These are phyloP conservation scores for Globisporangium rhizosaccharum DNA, from an alignment of 352 stramenopile genomes.

Conservation along the genomic window DNA sequence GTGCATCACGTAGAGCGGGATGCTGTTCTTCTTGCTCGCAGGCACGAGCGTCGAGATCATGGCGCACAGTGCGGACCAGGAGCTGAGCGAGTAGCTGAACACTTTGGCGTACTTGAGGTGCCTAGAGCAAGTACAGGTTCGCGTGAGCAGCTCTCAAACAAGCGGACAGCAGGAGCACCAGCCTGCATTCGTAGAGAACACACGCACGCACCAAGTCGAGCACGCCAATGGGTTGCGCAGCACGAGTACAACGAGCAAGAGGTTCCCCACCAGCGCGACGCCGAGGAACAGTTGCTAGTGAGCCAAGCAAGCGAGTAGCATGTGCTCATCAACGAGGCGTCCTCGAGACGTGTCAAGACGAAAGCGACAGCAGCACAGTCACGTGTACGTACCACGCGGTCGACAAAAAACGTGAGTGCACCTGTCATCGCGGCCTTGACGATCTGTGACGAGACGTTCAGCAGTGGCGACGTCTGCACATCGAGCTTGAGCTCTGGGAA, in stretches of 20 bases:
- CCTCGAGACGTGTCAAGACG: neutral
- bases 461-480: slow-evolving; percentile 26
- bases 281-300: slow-evolving; percentile 16
- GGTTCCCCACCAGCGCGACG: slow-evolving; percentile 23
- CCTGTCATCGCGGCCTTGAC: slow-evolving; percentile 33
- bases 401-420: slow-evolving; percentile 28
- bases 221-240: slow-evolving; percentile 20
- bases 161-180: neutral
- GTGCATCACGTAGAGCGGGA: slow-evolving; percentile 21
- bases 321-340: too few relatives aligned
- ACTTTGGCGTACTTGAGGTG: slow-evolving; percentile 33
- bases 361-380: neutral
- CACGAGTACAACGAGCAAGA: slow-evolving; percentile 26
- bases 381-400: slow-evolving; percentile 23
- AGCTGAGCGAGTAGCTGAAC: slow-evolving; percentile 32
- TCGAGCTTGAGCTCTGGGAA: slow-evolving; percentile 37
- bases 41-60: slow-evolving; percentile 23
- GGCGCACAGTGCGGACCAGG: slow-evolving; percentile 27
- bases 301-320: neutral
- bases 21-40: slow-evolving; percentile 5
- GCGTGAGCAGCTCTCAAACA: neutral
- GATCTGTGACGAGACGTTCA: slow-evolving; percentile 33
- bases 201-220: slow-evolving; percentile 24
- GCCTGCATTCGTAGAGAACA: neutral
- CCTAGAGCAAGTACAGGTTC: slow-evolving; percentile 10